Evolutionary conservation across 345 rosid genomes (phyloP), one percentile per base, ranked within the genome.

Genomic region (Acer campestre): DNA sequence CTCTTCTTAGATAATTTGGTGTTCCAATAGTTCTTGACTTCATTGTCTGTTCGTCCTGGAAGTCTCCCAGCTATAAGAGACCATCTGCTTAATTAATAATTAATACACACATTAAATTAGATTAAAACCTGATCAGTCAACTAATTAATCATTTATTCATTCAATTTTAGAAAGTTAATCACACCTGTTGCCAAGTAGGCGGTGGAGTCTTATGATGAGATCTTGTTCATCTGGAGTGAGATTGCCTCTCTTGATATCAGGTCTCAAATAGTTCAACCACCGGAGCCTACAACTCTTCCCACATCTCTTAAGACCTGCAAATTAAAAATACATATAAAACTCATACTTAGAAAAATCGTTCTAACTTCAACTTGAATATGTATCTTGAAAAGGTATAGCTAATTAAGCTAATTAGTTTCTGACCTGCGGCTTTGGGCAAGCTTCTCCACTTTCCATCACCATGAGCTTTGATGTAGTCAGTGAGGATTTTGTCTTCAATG

Each of bases 361-460:
- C 1, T 31, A 8, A 8, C 8, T 42, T 67, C 13, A 14, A n/a
- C 2, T 8, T 35, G 18, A 49, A 35, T 35, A 35, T 7, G 18
- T 31, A 4, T n/a, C 18, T 18, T 40, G 6, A 38, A 40, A 29
- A 67, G 20, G 18, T 38, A 31, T 38, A 31, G 70, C 20, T 35
- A 3, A 74, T 7, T 42, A 42, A 42, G 38, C 38, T 35, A 4
- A 35, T 35, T 35, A 35, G 38, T 35, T 8, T 16, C 62, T 38
- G 44, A 82, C 89, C 86, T 6, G 86, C 75, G 65, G 67, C 16
- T 23, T 67, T 80, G 51, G 89, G 80, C 68, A 87, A 68, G 35
- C 70, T 79, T 75, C 85, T 62, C 89, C 88, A 84, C 42, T 85
- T 84, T 46, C 88, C 86, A 71, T 81, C 88, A 1, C 90, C 90